A percentile compares a stretch with the other conserved stretches of the same genome.
phyloP scores from a whole-genome alignment of 352 stramenopile genomes.

The Phytopythium vexans region DNA sequence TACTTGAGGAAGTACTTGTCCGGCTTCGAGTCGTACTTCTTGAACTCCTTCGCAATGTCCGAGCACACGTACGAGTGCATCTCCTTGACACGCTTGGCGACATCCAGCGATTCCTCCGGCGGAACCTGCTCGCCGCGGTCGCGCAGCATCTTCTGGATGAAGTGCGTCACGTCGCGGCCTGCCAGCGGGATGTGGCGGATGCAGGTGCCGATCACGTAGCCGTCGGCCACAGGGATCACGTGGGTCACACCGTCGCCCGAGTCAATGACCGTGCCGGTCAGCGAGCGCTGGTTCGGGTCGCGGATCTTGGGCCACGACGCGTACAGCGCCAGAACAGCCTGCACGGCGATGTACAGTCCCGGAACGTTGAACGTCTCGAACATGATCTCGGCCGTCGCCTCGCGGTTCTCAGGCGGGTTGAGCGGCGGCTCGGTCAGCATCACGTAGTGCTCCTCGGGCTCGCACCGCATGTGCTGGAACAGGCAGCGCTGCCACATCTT shows the following conservation, averaged over 20 bases:
- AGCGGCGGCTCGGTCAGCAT: constrained; percentile 90
- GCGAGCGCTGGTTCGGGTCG: constrained; percentile 78
- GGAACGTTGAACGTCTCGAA: constrained; percentile 97
- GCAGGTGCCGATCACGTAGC: constrained; percentile 94
- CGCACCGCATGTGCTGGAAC: constrained; percentile 93
- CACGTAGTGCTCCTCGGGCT: constrained; percentile 93
- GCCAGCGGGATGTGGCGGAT: constrained; percentile 95
- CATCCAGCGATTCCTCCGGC: constrained; percentile 89
- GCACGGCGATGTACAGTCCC: constrained; percentile 93
- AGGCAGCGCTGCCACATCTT: constrained; percentile 92
- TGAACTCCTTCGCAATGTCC: constrained; percentile 94
- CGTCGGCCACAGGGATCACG: constrained; percentile 93
- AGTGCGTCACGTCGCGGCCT: constrained; percentile 93
- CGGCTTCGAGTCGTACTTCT: constrained; percentile 93
- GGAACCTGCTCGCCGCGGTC: constrained; percentile 91
- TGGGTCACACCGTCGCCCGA: constrained; percentile 93
- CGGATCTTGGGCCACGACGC: constrained; percentile 92
- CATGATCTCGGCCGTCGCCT: constrained; percentile 96
- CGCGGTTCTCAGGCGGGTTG: constrained; percentile 94
- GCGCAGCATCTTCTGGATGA: constrained; percentile 93
- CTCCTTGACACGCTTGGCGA: constrained; percentile 92
- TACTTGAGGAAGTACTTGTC: constrained; percentile 92
- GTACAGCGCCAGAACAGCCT: constrained; percentile 93
- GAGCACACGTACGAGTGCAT: constrained; percentile 95
- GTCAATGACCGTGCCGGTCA: constrained; percentile 95